Percentiles rank a stretch among this genome's conserved stretches.
Evolutionary conservation across 148 eudicot genomes (phyloP).

Genomic region (Spergularia marina): DNA sequence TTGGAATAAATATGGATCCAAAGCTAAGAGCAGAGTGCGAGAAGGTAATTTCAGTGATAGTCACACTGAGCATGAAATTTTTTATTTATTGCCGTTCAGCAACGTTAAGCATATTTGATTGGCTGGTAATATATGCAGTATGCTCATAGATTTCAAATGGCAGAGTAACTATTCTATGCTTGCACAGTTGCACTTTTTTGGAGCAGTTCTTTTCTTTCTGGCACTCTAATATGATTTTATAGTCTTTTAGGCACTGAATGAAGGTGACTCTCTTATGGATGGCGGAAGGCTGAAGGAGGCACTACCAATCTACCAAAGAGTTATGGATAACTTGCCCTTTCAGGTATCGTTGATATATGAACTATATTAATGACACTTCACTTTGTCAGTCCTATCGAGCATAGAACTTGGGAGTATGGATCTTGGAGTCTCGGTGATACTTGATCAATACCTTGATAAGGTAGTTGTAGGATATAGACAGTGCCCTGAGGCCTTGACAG

Average conservation of each 20-base stretch:
- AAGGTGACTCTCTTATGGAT: conserved; percentile 89
- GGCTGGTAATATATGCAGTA: not conserved
- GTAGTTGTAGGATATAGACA: not conserved
- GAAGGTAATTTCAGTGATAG: conserved; percentile 48
- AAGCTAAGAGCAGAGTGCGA: conserved; percentile 68
- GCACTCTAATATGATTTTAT: conserved; percentile 33
- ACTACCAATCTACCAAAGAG: conserved; percentile 66
- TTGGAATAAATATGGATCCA: conserved; percentile 64
- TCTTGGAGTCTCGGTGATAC: not conserved
- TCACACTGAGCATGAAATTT: not conserved
- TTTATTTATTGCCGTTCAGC: not conserved
- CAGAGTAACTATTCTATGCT: not conserved
- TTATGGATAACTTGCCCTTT: conserved; percentile 74
- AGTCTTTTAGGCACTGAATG: conserved; percentile 66
- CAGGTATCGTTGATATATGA: conserved; percentile 43
- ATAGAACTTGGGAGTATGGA: not conserved
- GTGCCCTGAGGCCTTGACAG: not conserved
- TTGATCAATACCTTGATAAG: not conserved
- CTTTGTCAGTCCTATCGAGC: not conserved
- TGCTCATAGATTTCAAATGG: not conserved
- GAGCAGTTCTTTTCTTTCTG: not conserved
- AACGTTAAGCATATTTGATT: not conserved
- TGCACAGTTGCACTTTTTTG: not conserved
- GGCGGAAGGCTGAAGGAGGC: conserved; percentile 78
- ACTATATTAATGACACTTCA: not conserved